phyloP scores from a whole-genome alignment of 2,329 filamentous ascomycete genomes.

The Aphanocladium album region DNA sequence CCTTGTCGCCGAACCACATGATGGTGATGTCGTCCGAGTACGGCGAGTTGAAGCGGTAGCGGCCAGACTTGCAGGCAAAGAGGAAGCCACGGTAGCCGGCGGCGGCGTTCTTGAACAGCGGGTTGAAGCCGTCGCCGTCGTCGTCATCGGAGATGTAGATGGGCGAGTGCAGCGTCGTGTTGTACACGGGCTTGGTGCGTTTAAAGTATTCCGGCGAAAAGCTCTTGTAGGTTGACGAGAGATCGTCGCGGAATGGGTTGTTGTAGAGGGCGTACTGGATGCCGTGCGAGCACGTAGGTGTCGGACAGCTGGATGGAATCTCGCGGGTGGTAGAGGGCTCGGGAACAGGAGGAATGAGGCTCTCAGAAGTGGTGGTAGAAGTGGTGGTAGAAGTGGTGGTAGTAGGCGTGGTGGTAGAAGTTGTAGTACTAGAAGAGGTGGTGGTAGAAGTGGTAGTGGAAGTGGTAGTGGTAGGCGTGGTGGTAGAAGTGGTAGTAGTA shows the following conservation, averaged over 20 bases:
- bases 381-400: background rate
- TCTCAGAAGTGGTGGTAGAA: background rate
- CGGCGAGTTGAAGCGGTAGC: conserved; percentile 12
- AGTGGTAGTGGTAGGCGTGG: background rate
- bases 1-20: conserved; percentile 13
- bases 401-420: background rate
- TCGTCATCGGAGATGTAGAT: conserved; percentile 7
- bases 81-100: conserved; percentile 13
- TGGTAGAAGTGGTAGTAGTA: background rate
- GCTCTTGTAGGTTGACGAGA: background rate
- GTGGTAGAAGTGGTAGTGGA: background rate
- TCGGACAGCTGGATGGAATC: conserved; percentile 5
- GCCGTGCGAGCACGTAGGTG: background rate
- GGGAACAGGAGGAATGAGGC: background rate
- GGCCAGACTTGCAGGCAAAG: conserved; percentile 13
- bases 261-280: conserved; percentile 5
- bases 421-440: background rate
- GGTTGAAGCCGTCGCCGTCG: background rate
- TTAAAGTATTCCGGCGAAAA: conserved; percentile 9
- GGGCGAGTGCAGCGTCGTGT: background rate
- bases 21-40: conserved; percentile 16
- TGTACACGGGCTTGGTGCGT: background rate
- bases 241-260: conserved; percentile 3
- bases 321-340: background rate
- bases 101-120: conserved; percentile 8